Base-by-base conservation (phyloP, 495 filamentous ascomycete species). In the Daldinia loculata region DNA sequence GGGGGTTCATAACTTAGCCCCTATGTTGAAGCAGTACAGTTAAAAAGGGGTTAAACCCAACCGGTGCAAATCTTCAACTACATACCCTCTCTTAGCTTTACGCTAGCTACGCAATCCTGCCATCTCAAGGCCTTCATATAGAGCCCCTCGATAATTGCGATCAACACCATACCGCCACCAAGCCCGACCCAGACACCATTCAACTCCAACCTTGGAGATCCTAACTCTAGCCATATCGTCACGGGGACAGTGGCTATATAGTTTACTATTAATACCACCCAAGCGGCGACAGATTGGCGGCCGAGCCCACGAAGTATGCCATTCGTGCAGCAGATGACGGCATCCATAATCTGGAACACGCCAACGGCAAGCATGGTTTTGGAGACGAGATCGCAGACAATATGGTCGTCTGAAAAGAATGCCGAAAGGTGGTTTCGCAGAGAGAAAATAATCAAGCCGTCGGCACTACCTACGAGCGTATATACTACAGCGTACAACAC, bases 241-340 rank as follows among this genome's bases (percentile, higher is more conserved):
- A 93, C 80, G 0, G 92, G 92, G 76, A 94, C 87, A 3, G 89
- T 91, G 48, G 92, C 83, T 12, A 78, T 82, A 78, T 94, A 94
- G 77, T 93, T 93, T 48, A 88, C 88, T 58, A 89, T 85, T 0
- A 93, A 76, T 59, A 89, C 89, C 17, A 93, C 86, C 74, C 90
- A 93, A 4, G 91, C 90, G 3, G 91, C 92, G 19, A 94, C 80
- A 52, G 90, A 88, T 70, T 94, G 92, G 56, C 89, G 83, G 2
- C 91, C 79, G 2, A 79, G 81, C 14, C 92, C 92, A 26, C 92
- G 85, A 19, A 94, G 80, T 48, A 93, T 82, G 32, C 92, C 92
- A 65, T 92, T 92, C 64, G 87, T 92, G 75, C 19, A 76, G 48
- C 71, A 73, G 56, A 73, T 76, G 61, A 78, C 67, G 7, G 76